Conservation (phyloP, 805 yeast genomes). For the Metschnikowia lachancei region DNA sequence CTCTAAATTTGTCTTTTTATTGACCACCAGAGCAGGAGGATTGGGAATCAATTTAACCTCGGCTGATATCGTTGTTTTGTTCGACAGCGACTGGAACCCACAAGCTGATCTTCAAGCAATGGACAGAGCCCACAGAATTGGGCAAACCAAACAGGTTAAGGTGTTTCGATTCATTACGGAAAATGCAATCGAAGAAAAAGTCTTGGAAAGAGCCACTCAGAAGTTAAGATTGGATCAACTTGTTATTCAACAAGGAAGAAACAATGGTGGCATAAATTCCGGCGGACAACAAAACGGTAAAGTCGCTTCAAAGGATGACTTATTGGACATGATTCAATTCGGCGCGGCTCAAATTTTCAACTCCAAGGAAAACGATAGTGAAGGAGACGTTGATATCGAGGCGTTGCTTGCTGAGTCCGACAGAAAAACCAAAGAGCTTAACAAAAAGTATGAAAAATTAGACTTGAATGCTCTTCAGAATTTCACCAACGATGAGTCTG, state of each 20-base stretch:
- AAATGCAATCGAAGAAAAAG: slow-evolving; percentile 80
- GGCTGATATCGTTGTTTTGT: slow-evolving; percentile 75
- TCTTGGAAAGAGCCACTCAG: slow-evolving; percentile 77
- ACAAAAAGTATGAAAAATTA: slow-evolving; percentile 59
- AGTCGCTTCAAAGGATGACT: slow-evolving; percentile 62
- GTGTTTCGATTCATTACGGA: slow-evolving; percentile 77
- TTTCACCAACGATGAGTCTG: slow-evolving; percentile 63
- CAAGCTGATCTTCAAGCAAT: slow-evolving; percentile 87
- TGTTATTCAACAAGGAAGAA: slow-evolving; percentile 76
- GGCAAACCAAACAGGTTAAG: slow-evolving; percentile 79
- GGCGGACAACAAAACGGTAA: slow-evolving; percentile 35
- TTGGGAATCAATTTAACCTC: slow-evolving; percentile 78
- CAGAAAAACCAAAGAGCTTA: slow-evolving; percentile 58
- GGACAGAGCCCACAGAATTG: slow-evolving; percentile 89
- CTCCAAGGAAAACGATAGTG: slow-evolving; percentile 32
- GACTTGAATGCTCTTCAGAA: slow-evolving; percentile 78
- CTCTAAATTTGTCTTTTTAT: slow-evolving; percentile 66
- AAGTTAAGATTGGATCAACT: slow-evolving; percentile 75
- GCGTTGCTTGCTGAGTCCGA: slow-evolving; percentile 59
- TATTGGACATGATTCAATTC: slow-evolving; percentile 76
- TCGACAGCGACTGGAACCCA: slow-evolving; percentile 86
- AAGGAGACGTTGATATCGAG: slow-evolving; percentile 58
- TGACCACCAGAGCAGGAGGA: slow-evolving; percentile 89
- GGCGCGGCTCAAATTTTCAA: slow-evolving; percentile 70
- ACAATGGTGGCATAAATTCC: slow-evolving; percentile 25